Evolutionary conservation across 164 flowering plant species (phyloP), one percentile per base, ranked within the genome.

Genomic region (Stephania japonica): DNA sequence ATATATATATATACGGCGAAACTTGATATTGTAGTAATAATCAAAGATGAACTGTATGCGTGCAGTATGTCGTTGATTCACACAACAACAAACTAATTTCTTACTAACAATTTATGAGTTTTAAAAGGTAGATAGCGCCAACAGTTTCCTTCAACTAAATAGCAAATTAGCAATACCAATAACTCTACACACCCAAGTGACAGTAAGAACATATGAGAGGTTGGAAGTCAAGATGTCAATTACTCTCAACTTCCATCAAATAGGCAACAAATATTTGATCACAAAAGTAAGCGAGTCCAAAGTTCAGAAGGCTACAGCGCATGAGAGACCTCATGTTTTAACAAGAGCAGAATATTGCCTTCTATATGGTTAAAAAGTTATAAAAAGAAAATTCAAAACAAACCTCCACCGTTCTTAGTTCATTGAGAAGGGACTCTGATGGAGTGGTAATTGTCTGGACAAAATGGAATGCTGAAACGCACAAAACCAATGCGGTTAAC

Each of bases 381-480:
- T 16, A 19, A 50, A 68, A 4, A 71, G 56, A 5, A 67, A 50
- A 70, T 3, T 14, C 67, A 4, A 72, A 62, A 74, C 89, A 64
- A 68, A 94, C 98, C 98, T 92, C 97, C 67, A 92, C 93, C 38
- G 84, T 90, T 42, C 81, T 86, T 75, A 94, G 91, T 75, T 94
- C 97, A 77, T 87, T 90, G 21, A 94, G 92, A 83, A 94, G 97
- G 72, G 97, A 92, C 76, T 92, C 97, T 50, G 97, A 94, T 42
- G 98, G 98, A 44, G 81, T 79, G 73, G 95, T 85, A 70, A 94
- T 91, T 25, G 98, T 94, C 83, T 86, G 89, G 71, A 75, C 72
- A 75, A 94, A 85, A 85, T 94, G 97, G 91, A 85, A 19, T 97
- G 88, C 98, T 92, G 96, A 74, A 87, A 81, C 14, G 72, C 10